Base-by-base conservation (phyloP, 495 filamentous ascomycete genomes). In the Aspergillus nanangensis region DNA sequence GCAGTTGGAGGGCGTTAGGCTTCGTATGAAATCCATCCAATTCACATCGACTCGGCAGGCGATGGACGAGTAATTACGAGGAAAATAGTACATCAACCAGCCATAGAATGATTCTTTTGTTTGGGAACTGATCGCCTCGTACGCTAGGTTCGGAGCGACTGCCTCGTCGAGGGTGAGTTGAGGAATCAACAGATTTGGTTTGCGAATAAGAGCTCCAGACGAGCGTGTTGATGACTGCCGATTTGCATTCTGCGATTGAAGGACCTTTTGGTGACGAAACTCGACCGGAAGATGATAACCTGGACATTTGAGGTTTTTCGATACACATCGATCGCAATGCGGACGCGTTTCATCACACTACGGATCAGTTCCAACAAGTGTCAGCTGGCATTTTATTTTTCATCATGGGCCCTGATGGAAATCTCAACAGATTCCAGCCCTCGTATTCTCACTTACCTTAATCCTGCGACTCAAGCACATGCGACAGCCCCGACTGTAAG, bases 401-500 rank as follows among this genome's bases (percentile, higher is more conserved):
- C 15, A 19, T 38, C 19, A n/a, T 20, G 17, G 5, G 5, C 15
- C 4, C 19, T 38, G 19, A 19, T 20, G 5, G 8, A 24, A 24
- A 15, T 3, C 1, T 14, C 19, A 31, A 13, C 22, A 11, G 39
- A 27, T 42, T 18, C 10, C 5, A 14, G 25, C 11, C 25, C 25
- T 1, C 11, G 23, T 27, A n/a, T 25, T 11, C 11, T 13, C 9
- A 44, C 48, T 44, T 15, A 58, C 48, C 48, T 58, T 65, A 23
- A 65, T 45, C 14, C 53, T 53, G 20, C 62, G 53, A 8, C 49
- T 19, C 5, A 65, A 48, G 44, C 62, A 66, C 22, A 48, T 47
- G 29, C 37, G 52, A 48, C 66, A 72, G 21, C 66, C 68, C 19
- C 37, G 42, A 38, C 50, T 48, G 19, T 65, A 58, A 15, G 68